Conservation (phyloP, 1,284 basidiomycete genomes). For the Phlebopus sp. region DNA sequence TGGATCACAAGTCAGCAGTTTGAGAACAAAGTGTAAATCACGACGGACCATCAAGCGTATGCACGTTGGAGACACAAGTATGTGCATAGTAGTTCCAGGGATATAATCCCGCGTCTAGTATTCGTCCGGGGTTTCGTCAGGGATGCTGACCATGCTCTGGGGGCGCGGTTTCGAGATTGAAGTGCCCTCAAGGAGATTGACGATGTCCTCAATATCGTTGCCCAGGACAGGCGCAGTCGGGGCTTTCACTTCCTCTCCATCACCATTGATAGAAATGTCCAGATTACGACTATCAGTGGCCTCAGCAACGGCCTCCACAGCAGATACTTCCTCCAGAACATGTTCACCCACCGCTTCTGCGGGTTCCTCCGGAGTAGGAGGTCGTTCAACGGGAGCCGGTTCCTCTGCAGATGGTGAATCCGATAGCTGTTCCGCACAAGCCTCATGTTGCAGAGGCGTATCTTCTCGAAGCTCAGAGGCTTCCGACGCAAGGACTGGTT, state of each 20-base stretch:
- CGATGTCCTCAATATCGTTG: slow-evolving; percentile 57
- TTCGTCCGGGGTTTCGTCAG: slow-evolving; percentile 40
- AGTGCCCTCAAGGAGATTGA: slow-evolving; percentile 56
- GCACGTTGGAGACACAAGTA: slow-evolving; percentile 22
- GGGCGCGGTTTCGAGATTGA: slow-evolving; percentile 39
- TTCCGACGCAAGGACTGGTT: slow-evolving; percentile 7
- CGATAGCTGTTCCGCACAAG: slow-evolving; percentile 12
- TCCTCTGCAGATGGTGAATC: slow-evolving; percentile 10
- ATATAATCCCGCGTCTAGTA: slow-evolving; percentile 15
- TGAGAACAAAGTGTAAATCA: background rate
- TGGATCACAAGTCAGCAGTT: slow-evolving; percentile 8
- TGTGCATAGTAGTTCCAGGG: slow-evolving; percentile 11
- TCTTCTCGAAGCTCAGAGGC: slow-evolving; percentile 17
- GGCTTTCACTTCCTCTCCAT: slow-evolving; percentile 17
- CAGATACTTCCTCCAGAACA: slow-evolving; percentile 12
- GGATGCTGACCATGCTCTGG: slow-evolving; percentile 45
- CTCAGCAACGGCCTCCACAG: slow-evolving; percentile 11
- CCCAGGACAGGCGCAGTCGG: slow-evolving; percentile 19
- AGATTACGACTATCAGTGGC: slow-evolving; percentile 8
- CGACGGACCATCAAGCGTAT: slow-evolving; percentile 29
- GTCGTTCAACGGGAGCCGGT: slow-evolving; percentile 6
- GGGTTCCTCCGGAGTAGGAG: slow-evolving; percentile 4
- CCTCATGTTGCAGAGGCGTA: slow-evolving; percentile 10
- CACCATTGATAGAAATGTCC: slow-evolving; percentile 12
- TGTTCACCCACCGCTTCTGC: slow-evolving; percentile 18